Evolutionary conservation across 208 protist species (phyloP).

Genomic region (Lotmaria passim): DNA sequence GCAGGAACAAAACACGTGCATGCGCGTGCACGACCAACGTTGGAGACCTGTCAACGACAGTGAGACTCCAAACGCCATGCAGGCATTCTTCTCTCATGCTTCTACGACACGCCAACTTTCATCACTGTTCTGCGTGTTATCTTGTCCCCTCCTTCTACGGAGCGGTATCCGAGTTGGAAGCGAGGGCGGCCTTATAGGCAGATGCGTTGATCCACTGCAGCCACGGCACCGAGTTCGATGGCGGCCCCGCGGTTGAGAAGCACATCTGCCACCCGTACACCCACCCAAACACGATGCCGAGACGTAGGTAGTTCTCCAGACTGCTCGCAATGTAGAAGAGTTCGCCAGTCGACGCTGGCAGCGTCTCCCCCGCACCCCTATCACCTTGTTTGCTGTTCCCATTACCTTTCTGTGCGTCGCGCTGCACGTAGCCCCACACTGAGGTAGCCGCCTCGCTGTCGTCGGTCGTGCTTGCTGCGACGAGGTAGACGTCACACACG

Average conservation of each 20-base stretch:
- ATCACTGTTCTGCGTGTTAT: too few species aligned
- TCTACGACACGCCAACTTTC: too few species aligned
- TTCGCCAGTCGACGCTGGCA: constrained; percentile 35
- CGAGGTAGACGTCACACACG: constrained; percentile 29
- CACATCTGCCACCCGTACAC: constrained; percentile 84
- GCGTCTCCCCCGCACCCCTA: background rate
- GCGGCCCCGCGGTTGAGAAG: constrained; percentile 54
- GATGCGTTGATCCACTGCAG: constrained; percentile 50
- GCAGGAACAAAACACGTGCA: too few species aligned
- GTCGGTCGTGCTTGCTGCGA: constrained; percentile 7
- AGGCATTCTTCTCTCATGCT: background rate
- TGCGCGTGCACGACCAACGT: too few species aligned
- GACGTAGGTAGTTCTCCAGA: constrained; percentile 65
- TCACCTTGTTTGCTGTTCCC: background rate
- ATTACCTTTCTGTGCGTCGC: background rate
- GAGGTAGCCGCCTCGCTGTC: constrained; percentile 1
- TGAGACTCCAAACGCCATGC: too few species aligned
- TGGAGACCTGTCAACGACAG: too few species aligned
- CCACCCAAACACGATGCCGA: constrained; percentile 67
- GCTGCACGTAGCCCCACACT: constrained; percentile 31
- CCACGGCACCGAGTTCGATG: constrained; percentile 54
- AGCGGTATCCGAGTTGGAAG: constrained; percentile 2
- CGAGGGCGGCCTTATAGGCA: constrained; percentile 25
- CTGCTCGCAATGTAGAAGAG: constrained; percentile 65
- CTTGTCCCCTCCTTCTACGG: too few species aligned